Evolutionary conservation across 108 stramenopile species (phyloP).

Genomic region (Halocafeteria seosinensis): DNA sequence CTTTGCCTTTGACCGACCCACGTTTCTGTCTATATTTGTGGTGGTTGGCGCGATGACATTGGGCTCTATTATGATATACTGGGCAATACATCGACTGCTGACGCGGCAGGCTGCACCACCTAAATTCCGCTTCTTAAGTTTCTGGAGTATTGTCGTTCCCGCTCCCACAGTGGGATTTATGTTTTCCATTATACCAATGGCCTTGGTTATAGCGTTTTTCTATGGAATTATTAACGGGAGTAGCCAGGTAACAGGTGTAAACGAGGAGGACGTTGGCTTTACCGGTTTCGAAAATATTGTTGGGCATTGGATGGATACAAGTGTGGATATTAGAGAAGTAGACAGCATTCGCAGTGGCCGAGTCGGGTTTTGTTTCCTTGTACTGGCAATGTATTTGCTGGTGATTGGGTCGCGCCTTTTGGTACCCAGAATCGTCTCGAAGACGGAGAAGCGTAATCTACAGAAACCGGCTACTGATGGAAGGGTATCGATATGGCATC

Average conservation of each 20-base stretch:
- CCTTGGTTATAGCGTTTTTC: conserved; percentile 23
- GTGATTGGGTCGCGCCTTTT: conserved; percentile 38
- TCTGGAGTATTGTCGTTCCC: conserved; percentile 43
- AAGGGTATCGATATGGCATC: conserved; percentile 6
- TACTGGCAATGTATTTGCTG: conserved; percentile 32
- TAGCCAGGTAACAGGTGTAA: neutral
- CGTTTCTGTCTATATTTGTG: conserved; percentile 54
- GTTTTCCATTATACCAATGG: conserved; percentile 46
- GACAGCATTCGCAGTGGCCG: conserved; percentile 38
- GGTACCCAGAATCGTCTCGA: conserved; percentile 33
- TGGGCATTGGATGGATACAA: conserved; percentile 41
- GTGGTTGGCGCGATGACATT: conserved; percentile 51
- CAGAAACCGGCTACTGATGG: conserved; percentile 23
- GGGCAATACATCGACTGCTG: conserved; percentile 44
- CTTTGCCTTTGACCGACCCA: conserved; percentile 47
- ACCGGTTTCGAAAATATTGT: conserved; percentile 10
- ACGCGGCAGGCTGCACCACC: conserved; percentile 48
- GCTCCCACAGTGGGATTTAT: conserved; percentile 44
- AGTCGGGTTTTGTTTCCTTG: conserved; percentile 49
- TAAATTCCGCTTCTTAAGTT: conserved; percentile 33
- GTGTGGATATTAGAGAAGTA: conserved; percentile 31
- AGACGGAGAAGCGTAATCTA: conserved; percentile 25
- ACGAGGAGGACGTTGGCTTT: neutral
- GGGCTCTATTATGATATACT: conserved; percentile 32
- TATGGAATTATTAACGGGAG: conserved; percentile 16